Base-by-base conservation (phyloP, 345 rosid species). In the Eucalyptus curtisii region DNA sequence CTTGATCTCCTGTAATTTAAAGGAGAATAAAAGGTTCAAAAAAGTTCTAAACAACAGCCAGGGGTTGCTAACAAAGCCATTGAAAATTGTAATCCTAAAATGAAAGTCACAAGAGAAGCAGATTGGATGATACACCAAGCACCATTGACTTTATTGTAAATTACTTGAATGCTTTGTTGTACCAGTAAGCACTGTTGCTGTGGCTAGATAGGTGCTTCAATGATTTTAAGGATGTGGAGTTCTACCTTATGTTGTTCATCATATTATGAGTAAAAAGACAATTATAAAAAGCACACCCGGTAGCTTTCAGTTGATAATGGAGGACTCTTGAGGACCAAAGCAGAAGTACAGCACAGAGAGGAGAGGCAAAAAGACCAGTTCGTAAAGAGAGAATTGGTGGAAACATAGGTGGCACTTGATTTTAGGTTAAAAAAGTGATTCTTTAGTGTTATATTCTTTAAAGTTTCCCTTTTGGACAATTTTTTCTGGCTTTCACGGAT, bases 1-100 rank as follows among this genome's bases (percentile, higher is more conserved):
- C 96, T 96, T 98, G 93, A 97, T 88, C 89, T 92, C 93, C 99
- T 96, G 96, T 79, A 76, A 76, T 76, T 76, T 11, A 16, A 76
- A 76, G 81, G 44, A 33, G 27, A 20, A 76, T 6, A 12, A 20
- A 76, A 76, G 82, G 45, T 76, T 20, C 42, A 55, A 76, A 76
- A 10, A 7, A 76, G 24, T 20, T 76, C 47, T 24, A 20, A 40
- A 76, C 47, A 76, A 40, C 80, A 37, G 84, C 47, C 84, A 5
- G 7, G 47, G 47, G 84, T 20, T 76, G 84, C 84, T 37, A 76
- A 76, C 47, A 40, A 76, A 37, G 47, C 30, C 47, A 24, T 76
- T 44, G 24, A 40, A 76, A 76, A 40, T 40, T 44, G 40, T 19
- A 71, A 71, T 71, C 82, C 82, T 37, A 37, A 71, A 37, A 37